Percentiles rank a stretch among this genome's conserved stretches.
Evolutionary conservation across 2,329 filamentous ascomycete species (phyloP).

Genomic region (Phyllosticta citrichinensis): DNA sequence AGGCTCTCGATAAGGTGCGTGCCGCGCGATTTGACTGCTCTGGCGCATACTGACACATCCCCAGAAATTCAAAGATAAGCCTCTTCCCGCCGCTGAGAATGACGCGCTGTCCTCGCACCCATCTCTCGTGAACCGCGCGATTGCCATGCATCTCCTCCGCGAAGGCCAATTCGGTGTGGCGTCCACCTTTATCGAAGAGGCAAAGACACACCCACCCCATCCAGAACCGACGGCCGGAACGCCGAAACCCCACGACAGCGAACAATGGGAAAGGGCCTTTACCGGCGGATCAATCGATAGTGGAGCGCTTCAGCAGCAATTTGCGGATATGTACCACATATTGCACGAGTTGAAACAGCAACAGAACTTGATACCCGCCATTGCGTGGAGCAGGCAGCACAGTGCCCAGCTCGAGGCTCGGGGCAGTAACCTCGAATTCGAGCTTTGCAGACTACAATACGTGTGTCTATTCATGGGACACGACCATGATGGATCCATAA

Average conservation of each 20-base stretch:
- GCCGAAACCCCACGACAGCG: slow-evolving; percentile 23
- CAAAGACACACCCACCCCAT: slow-evolving; percentile 36
- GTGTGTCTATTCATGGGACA: slow-evolving; percentile 75
- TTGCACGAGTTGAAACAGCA: slow-evolving; percentile 63
- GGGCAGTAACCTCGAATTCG: slow-evolving; percentile 90
- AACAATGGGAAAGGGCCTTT: slow-evolving; percentile 40
- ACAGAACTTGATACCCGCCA: slow-evolving; percentile 70
- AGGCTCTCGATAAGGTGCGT: slow-evolving; percentile 68
- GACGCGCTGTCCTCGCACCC: slow-evolving; percentile 70
- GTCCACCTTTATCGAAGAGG: slow-evolving; percentile 72
- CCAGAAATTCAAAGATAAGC: slow-evolving; percentile 52
- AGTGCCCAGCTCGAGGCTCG: slow-evolving; percentile 62
- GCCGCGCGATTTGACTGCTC: background rate
- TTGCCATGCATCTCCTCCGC: slow-evolving; percentile 90
- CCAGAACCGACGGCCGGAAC: slow-evolving; percentile 27
- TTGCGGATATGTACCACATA: slow-evolving; percentile 84
- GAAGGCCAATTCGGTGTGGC: slow-evolving; percentile 90
- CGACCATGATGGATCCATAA: slow-evolving; percentile 40
- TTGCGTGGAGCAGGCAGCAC: slow-evolving; percentile 72
- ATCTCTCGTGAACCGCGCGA: slow-evolving; percentile 77
- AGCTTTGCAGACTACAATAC: slow-evolving; percentile 81
- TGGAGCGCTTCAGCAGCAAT: slow-evolving; percentile 64
- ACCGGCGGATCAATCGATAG: slow-evolving; percentile 35
- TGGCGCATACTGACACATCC: slow-evolving; percentile 1
- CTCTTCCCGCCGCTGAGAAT: slow-evolving; percentile 64